These are phyloP conservation scores for Wallacemonas sp. DNA, from an alignment of 208 protist genomes.

Conservation along the genomic window DNA sequence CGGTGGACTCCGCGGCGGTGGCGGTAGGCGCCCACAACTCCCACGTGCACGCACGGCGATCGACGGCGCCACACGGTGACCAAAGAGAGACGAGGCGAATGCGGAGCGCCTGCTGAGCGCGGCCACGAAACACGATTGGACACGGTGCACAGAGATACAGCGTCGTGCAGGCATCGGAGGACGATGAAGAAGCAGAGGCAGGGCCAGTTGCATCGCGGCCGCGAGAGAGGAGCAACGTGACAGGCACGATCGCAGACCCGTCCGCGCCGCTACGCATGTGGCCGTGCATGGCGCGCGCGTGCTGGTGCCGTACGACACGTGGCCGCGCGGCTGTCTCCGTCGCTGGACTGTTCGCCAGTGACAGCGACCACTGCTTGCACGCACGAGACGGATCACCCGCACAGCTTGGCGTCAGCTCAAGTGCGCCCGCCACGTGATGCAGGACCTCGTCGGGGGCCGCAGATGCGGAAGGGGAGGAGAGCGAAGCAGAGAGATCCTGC, in stretches of 20 bases:
- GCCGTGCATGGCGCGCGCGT: slow-evolving; percentile 38
- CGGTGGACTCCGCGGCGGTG: neutral
- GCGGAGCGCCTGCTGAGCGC: slow-evolving; percentile 5
- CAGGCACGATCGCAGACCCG: neutral
- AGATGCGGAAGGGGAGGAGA: too few relatives aligned
- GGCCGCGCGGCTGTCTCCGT: neutral
- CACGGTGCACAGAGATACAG: slow-evolving; percentile 27
- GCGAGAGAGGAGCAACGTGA: slow-evolving; percentile 7
- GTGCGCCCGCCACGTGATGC: neutral
- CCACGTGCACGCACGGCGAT: slow-evolving; percentile 33
- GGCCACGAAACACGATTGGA: slow-evolving; percentile 30
- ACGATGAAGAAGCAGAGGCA: neutral
- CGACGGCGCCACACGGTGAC: slow-evolving; percentile 35
- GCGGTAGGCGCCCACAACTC: slow-evolving; percentile 53
- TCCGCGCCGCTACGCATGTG: slow-evolving; percentile 50
- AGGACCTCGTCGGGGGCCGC: too few relatives aligned
- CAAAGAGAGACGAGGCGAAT: slow-evolving; percentile 63
- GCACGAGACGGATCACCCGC: neutral
- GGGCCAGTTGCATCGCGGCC: neutral
- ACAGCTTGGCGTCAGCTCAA: neutral
- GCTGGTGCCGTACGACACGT: neutral
- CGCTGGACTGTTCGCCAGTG: neutral
- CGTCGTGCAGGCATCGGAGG: slow-evolving; percentile 2
- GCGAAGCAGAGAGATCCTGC: too few relatives aligned
- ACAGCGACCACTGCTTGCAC: neutral